A percentile compares a stretch with the other conserved stretches of the same genome.
These are phyloP conservation scores for Chrysoporthe puriensis DNA, from an alignment of 2,329 filamentous ascomycete species.

Conservation along the genomic window DNA sequence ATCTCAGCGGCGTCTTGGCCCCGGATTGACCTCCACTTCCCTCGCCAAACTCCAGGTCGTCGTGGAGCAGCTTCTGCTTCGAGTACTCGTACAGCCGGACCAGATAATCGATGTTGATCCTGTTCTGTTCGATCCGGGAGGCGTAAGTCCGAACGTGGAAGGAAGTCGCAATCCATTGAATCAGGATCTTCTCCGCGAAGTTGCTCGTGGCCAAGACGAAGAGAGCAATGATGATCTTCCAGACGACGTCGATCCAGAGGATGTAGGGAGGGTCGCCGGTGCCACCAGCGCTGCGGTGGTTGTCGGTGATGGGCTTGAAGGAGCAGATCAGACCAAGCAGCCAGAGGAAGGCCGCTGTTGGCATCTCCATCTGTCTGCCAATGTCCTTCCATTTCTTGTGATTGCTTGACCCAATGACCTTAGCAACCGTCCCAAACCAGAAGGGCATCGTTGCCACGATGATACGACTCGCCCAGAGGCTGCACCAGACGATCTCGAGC, in stretches of 20 bases:
- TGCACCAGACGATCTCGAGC: conserved; percentile 92
- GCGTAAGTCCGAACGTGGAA: conserved; percentile 92
- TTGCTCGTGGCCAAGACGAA: conserved; percentile 82
- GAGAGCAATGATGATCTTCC: conserved; percentile 85
- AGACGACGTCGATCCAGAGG: conserved; percentile 75
- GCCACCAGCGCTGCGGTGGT: conserved; percentile 46
- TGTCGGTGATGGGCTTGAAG: conserved; percentile 79
- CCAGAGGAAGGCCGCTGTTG: conserved; percentile 89
- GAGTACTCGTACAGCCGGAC: conserved; percentile 68
- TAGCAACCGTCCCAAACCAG: conserved; percentile 59
- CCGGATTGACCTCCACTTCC: conserved; percentile 52
- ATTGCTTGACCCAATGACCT: conserved; percentile 78
- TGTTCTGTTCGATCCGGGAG: conserved; percentile 88
- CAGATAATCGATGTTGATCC: conserved; percentile 75
- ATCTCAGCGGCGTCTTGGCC: conserved; percentile 72
- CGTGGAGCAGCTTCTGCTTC: conserved; percentile 69
- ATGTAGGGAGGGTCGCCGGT: conserved; percentile 55
- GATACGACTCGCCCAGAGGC: conserved; percentile 76
- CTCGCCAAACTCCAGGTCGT: conserved; percentile 52
- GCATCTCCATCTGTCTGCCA: conserved; percentile 81
- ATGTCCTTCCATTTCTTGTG: conserved; percentile 93
- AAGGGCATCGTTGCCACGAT: conserved; percentile 54
- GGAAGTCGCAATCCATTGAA: conserved; percentile 90
- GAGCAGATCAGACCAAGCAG: conserved; percentile 84
- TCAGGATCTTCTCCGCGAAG: conserved; percentile 88